Conservation (phyloP, 2,329 filamentous ascomycete species). For the Coleophoma crateriformis region DNA sequence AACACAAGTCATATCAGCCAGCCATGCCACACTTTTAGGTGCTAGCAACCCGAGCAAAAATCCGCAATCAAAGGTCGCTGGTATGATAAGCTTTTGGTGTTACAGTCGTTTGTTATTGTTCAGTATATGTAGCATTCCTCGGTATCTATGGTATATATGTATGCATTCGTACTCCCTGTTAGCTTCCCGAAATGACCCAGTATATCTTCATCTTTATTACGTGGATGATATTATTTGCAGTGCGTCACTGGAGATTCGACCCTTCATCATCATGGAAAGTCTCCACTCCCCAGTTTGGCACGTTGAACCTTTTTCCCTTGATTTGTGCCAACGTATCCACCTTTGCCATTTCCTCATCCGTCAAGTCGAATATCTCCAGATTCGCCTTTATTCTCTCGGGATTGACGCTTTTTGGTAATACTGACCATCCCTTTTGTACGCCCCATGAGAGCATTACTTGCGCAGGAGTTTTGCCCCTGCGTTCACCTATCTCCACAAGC, state of each 20-base stretch:
- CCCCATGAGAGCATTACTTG: conserved; percentile 65
- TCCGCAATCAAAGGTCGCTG: no score
- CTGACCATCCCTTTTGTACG: conserved; percentile 68
- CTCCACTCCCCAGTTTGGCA: background rate
- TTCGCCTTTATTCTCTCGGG: conserved; percentile 67
- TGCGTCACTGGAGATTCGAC: background rate
- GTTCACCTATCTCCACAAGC: conserved; percentile 33
- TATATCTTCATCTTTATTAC: no score
- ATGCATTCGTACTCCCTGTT: no score
- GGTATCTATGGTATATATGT: no score
- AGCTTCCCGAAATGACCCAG: no score
- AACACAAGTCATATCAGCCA: no score
- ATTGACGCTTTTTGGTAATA: conserved; percentile 77
- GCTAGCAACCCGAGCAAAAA: no score
- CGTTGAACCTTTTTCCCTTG: conserved; percentile 2
- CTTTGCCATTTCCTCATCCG: background rate
- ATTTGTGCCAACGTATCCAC: background rate
- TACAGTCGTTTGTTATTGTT: no score
- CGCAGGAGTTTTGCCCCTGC: conserved; percentile 37
- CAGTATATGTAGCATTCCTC: no score
- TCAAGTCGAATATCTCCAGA: conserved; percentile 39
- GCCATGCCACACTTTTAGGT: no score
- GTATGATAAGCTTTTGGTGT: no score
- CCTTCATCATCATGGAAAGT: conserved; percentile 1
- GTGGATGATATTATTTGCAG: background rate